phyloP scores from a whole-genome alignment of 2,329 filamentous ascomycete species.

The Arthrobotrys pseudoclavata region DNA sequence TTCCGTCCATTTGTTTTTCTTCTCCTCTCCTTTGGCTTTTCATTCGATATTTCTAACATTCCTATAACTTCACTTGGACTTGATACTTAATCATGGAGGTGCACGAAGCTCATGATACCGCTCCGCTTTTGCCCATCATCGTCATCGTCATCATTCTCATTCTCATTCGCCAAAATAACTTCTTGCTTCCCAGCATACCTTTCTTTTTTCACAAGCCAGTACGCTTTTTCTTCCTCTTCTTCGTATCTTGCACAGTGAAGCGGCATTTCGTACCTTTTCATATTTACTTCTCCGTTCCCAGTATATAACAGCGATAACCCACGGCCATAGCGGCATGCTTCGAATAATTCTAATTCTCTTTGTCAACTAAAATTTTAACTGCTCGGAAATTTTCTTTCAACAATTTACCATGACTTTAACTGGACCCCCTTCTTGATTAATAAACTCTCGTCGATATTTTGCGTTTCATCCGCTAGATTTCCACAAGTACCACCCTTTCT shows the following conservation, averaged over 20 bases:
- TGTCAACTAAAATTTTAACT: background rate
- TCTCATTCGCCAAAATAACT: background rate
- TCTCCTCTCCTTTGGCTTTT: background rate
- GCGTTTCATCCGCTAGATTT: too few species aligned
- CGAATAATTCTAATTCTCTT: constrained; percentile 45
- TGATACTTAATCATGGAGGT: constrained; percentile 33
- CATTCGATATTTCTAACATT: constrained; percentile 3
- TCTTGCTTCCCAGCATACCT: background rate
- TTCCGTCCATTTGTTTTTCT: constrained; percentile 17
- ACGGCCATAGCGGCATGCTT: background rate
- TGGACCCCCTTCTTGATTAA: background rate
- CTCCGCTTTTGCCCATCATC: constrained; percentile 1
- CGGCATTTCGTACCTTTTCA: constrained; percentile 10
- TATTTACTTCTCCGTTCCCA: background rate
- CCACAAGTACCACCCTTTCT: too few species aligned
- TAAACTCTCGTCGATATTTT: too few species aligned
- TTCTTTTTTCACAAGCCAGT: background rate
- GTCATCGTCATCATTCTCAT: constrained; percentile 2
- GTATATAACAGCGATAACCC: constrained; percentile 23
- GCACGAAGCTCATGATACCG: constrained; percentile 40
- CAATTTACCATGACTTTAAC: background rate
- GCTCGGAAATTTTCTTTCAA: background rate
- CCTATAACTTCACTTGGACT: constrained; percentile 9
- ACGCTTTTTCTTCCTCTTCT: background rate
- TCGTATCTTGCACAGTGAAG: constrained; percentile 17